Conservation (phyloP, 2,329 filamentous ascomycete species). For the Phaeophleospora eucalypticola region DNA sequence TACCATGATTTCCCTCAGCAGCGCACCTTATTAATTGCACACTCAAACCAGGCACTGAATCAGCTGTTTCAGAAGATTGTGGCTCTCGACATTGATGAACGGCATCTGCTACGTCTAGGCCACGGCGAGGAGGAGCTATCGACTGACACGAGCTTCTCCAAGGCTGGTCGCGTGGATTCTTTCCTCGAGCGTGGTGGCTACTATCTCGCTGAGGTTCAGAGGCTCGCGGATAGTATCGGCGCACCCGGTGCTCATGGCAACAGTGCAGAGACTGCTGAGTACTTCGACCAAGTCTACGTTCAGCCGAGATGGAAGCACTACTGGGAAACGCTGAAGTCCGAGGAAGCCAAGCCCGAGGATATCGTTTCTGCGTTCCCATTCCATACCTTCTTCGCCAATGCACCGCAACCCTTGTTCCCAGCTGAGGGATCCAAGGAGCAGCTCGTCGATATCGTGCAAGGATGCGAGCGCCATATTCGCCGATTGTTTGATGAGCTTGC, state of each 20-base stretch:
- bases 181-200: conserved; percentile 82
- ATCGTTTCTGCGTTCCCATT: conserved; percentile 80
- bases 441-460: conserved; percentile 71
- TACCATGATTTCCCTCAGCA: conserved; percentile 97
- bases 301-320: conserved; percentile 86
- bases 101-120: conserved; percentile 85
- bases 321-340: conserved; percentile 57
- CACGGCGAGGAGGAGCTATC: conserved; percentile 94
- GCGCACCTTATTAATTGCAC: conserved; percentile 85
- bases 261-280: conserved; percentile 93
- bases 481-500: conserved; percentile 90
- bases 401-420: conserved; percentile 81
- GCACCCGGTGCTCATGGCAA: conserved; percentile 93
- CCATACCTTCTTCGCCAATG: conserved; percentile 78
- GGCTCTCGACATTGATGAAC: conserved; percentile 90
- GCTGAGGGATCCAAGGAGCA: conserved; percentile 59
- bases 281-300: conserved; percentile 92
- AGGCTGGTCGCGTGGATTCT: conserved; percentile 89
- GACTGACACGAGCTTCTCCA: conserved; percentile 83
- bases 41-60: conserved; percentile 96
- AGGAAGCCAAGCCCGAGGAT: conserved; percentile 49
- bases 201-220: conserved; percentile 78
- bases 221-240: conserved; percentile 76
- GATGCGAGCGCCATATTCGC: conserved; percentile 82
- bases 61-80: conserved; percentile 98